Evolutionary conservation across 1,284 basidiomycete species (phyloP).

Genomic region (Cerrena zonata): DNA sequence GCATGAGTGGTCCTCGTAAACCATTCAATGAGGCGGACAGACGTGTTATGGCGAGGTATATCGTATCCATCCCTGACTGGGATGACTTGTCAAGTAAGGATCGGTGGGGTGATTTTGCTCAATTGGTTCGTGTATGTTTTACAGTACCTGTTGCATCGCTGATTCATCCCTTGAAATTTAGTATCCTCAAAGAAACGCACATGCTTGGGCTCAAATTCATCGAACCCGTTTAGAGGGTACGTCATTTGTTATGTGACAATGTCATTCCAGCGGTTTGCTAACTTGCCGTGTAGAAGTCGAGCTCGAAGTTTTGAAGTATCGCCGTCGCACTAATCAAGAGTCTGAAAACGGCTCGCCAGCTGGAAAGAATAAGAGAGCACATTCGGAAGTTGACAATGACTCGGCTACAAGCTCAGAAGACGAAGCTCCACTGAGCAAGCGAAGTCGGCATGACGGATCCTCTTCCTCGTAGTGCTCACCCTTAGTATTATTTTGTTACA

Average conservation of each 20-base stretch:
- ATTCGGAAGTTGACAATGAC: no score
- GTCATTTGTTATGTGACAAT: conserved; percentile 5
- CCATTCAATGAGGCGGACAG: conserved; percentile 53
- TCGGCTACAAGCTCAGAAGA: background rate
- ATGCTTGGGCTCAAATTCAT: conserved; percentile 58
- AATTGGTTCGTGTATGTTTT: conserved; percentile 35
- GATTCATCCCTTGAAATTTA: conserved; percentile 14
- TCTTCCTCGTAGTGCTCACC: background rate
- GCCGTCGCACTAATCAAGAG: conserved; percentile 7
- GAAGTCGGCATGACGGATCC: background rate
- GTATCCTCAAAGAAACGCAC: conserved; percentile 46
- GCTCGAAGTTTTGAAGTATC: conserved; percentile 35
- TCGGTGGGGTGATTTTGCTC: conserved; percentile 48
- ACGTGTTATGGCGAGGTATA: conserved; percentile 51
- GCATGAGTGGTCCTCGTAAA: conserved; percentile 47
- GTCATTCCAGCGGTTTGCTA: background rate
- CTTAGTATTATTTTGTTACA: background rate
- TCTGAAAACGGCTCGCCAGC: conserved; percentile 4
- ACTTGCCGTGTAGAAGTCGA: conserved; percentile 25
- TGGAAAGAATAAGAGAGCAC: background rate
- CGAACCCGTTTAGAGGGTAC: conserved; percentile 45
- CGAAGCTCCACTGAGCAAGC: background rate
- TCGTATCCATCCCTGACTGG: conserved; percentile 45
- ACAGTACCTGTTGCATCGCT: background rate
- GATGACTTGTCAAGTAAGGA: conserved; percentile 34